Evolutionary conservation across 2,329 filamentous ascomycete genomes (phyloP), one percentile per base, ranked within the genome.

Genomic region (Fusarium sp.): DNA sequence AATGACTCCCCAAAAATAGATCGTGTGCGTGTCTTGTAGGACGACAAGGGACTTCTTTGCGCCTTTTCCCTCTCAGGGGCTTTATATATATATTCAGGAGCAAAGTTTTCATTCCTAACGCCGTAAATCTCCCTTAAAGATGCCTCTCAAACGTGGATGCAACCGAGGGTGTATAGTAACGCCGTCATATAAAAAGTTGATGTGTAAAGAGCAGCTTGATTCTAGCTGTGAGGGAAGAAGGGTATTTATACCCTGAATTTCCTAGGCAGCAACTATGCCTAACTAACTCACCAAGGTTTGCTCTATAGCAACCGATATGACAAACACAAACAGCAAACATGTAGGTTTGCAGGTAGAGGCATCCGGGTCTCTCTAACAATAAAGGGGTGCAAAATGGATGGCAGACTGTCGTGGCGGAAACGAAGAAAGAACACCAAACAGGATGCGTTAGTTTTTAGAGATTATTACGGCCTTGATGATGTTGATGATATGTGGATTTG

Each of bases 51-150:
- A 52, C 10, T 52, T 31, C 2, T 18, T 20, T 29, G 16, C 16
- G 29, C 24, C 13, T 52, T 10, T 20, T 11, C 10, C 10, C 24
- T n/a, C 16, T 8, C 18, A 13, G 47, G 18, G 18, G 10, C 18
- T n/a, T 14, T 31, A 13, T n/a, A 8, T 29, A 50, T 6, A 31
- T 31, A 20, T 52, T 6, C 47, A 31, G 10, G 6, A 31, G 3
- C 47, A 31, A 18, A 0, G 4, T 2, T 2, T 8, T n/a, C 3
- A 13, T n/a, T 7, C 4, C 1, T 4, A 31, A 6, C 6, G 18
- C 6, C n/a, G 47, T n/a, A 2, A 31, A 31, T 31, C 5, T 7
- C 10, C 3, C 3, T 20, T 4, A 20, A 8, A 29, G 2, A 13
- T 13, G 10, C 18, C 10, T 31, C 3, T 29, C 13, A 2, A 29